These are phyloP conservation scores for Leccinum longicurvipes DNA, from an alignment of 768 basidiomycete species.

Conservation along the genomic window DNA sequence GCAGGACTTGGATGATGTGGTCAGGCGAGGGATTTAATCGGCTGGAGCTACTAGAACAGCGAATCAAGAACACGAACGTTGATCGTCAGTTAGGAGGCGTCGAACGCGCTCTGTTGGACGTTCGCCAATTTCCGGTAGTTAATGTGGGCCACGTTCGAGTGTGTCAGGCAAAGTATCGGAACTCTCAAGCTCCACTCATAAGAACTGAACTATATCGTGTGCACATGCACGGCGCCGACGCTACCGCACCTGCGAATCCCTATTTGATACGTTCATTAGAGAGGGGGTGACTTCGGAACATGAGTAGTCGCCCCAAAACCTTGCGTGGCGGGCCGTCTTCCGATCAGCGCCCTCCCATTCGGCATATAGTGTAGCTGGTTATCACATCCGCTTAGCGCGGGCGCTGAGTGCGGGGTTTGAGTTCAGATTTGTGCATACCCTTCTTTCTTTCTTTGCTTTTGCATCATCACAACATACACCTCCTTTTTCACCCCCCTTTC, in stretches of 20 bases:
- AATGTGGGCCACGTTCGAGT: neutral
- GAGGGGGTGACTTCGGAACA: neutral
- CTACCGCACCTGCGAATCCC: neutral
- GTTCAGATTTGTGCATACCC: conserved; percentile 37
- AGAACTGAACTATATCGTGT: neutral
- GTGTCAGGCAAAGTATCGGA: neutral
- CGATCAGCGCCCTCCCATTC: neutral
- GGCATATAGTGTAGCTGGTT: conserved; percentile 41
- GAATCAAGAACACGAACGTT: neutral
- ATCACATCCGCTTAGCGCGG: conserved; percentile 40
- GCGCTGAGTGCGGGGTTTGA: conserved; percentile 35
- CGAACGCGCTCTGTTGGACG: neutral
- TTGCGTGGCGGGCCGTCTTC: neutral
- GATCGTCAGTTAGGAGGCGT: neutral
- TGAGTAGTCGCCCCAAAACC: neutral
- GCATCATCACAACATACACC: neutral
- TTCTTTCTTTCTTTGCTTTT: conserved; percentile 18
- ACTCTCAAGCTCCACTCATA: neutral
- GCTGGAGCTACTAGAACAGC: neutral
- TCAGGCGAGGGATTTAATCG: neutral
- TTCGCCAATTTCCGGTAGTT: neutral
- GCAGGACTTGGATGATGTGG: neutral
- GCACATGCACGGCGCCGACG: neutral
- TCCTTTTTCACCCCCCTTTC: neutral
- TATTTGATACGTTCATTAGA: neutral